These are phyloP conservation scores for Trypanosoma avium DNA, from an alignment of 208 protist genomes.

Conservation along the genomic window DNA sequence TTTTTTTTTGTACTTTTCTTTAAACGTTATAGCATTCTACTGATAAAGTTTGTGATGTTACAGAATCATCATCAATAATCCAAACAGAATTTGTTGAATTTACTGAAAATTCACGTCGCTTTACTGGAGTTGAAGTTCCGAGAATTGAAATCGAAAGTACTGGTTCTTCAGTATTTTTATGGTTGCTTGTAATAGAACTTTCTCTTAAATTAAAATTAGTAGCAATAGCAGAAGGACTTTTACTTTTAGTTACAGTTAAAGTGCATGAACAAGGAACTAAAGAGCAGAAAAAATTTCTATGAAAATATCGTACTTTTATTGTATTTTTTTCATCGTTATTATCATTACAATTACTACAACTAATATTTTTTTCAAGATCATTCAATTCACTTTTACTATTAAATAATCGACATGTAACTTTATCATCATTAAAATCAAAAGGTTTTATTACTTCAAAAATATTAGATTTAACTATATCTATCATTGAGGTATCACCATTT, in stretches of 20 bases:
- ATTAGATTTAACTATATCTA: no score
- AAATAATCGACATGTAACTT: constrained; percentile 9
- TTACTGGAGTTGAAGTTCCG: not conserved
- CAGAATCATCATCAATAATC: not conserved
- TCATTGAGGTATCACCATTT: not conserved
- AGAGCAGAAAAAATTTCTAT: constrained; percentile 13
- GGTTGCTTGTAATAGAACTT: no score
- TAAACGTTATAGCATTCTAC: no score
- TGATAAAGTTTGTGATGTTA: not conserved
- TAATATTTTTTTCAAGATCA: no score
- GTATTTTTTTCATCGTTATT: not conserved
- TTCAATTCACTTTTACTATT: not conserved
- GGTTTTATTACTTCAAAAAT: constrained; percentile 20
- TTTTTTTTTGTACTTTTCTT: no score
- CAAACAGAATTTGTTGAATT: constrained; percentile 2
- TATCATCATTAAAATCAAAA: constrained; percentile 12
- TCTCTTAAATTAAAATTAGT: no score
- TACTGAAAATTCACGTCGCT: not conserved
- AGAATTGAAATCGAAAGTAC: not conserved
- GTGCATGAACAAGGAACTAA: not conserved
- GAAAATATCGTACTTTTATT: constrained; percentile 9
- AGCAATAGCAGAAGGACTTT: no score
- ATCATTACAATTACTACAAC: no score
- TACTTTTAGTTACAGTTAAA: no score
- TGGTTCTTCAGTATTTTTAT: not conserved